Evolutionary conservation across 1,139 yeast species (phyloP), one percentile per base, ranked within the genome.

Genomic region (Protomyces gravidus): DNA sequence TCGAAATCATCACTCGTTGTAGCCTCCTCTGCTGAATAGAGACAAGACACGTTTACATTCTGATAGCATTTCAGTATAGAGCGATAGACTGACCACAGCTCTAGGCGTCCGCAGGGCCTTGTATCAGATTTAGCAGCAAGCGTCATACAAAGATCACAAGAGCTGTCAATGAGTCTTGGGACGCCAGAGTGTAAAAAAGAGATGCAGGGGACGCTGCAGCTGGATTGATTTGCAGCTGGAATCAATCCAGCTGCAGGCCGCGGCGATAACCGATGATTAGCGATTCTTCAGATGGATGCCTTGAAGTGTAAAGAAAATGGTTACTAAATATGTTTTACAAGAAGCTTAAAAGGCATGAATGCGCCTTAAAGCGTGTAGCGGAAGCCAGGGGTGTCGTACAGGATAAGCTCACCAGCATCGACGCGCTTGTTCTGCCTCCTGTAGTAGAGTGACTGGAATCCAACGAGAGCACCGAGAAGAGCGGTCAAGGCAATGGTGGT

Each of bases 331-430:
- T 28, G 11, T 30, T 13, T 15, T 30, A 30, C 15, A 30, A 30
- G 36, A 30, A 30, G 11, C n/a, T 30, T 13, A 30, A 30, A 13
- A 30, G 36, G 36, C 4, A 30, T n/a, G n/a, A n/a, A n/a, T n/a
- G n/a, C n/a, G n/a, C n/a, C 28, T 53, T 36, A 53, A n/a, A 53
- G 42, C 9, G 58, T 53, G 58, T 53, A 53, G n/a, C 58, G 45
- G 51, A 53, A 53, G 26, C 51, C 47, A n/a, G 58, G 58, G 7
- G 58, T 46, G 51, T 39, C 58, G 58, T 53, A 53, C 27, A 53
- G 51, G 7, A 25, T 26, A n/a, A 53, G 6, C 30, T 53, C 51
- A 36, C 58, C 58, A 7, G 46, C 19, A 36, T 53, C 58, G 33
- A 50, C 58, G 26, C 48, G 36, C 17, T 19, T 32, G 51, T 53